Evolutionary conservation across 495 filamentous ascomycete genomes (phyloP).

Genomic region (Penicillium longicatenatum): DNA sequence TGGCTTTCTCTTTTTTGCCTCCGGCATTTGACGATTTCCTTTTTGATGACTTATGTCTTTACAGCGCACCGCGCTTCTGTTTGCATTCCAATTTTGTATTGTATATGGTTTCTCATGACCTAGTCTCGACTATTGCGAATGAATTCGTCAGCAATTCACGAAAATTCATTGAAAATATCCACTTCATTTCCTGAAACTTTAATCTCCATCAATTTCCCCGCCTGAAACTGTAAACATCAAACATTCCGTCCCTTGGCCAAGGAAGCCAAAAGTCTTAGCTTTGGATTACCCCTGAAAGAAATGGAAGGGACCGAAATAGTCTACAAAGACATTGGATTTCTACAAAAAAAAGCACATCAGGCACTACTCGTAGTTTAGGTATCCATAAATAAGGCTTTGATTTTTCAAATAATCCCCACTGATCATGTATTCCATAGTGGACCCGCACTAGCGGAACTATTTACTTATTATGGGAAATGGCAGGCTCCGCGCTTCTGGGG

Average conservation of each 20-base stretch:
- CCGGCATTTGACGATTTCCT: conserved; percentile 10
- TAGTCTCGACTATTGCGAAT: neutral
- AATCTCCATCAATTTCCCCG: neutral
- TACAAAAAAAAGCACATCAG: too few relatives aligned
- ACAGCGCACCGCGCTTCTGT: neutral
- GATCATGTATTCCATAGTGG: neutral
- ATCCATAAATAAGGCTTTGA: too few relatives aligned
- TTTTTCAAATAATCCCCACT: neutral
- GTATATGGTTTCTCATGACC: conserved; percentile 10
- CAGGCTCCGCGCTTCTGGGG: neutral
- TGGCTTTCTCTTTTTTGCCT: conserved; percentile 10
- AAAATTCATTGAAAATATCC: neutral
- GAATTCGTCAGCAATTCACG: neutral
- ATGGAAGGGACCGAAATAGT: too few relatives aligned
- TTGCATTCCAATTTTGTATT: conserved; percentile 1
- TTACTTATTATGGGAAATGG: neutral
- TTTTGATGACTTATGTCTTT: conserved; percentile 20
- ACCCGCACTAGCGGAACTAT: neutral
- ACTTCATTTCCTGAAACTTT: neutral
- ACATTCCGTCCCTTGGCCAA: neutral
- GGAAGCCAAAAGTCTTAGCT: neutral
- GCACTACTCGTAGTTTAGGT: too few relatives aligned
- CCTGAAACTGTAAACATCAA: neutral
- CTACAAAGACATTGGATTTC: too few relatives aligned
- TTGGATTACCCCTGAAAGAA: neutral